Base-by-base conservation (phyloP, 2,329 filamentous ascomycete species). In the Cyclaneusma minus region DNA sequence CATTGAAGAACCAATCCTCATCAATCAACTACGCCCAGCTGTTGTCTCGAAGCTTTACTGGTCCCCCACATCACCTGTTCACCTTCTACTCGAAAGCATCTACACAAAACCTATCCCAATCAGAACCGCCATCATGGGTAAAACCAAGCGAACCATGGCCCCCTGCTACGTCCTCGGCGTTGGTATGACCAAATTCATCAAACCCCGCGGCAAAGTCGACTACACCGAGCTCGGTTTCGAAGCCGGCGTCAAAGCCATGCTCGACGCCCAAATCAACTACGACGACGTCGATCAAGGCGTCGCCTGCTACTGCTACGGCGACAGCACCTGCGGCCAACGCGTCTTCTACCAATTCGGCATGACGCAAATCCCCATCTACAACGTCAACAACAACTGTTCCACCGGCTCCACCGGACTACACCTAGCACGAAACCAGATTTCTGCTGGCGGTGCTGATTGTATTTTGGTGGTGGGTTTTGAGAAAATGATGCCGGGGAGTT, bases 321-420 rank as follows among this genome's bases (percentile, higher is more conserved):
- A 95, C 60, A 84, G 74, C 36, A 93, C 87, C 29, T 89, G 80
- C 54, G 87, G 87, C 24, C 87, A 95, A 62, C 77, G 87, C 38
- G 85, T 95, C 46, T 94, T 95, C 58, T 95, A 95, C 58, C 87
- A 95, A 57, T 94, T 95, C 52, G 89, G 87, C 59, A 85, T 95
- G 76, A 94, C 85, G 22, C 66, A 78, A 46, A 94, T 95, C 42
- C 87, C 87, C 44, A 83, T 95, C 49, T 85, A 91, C 64, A 95
- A 95, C 47, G 83, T 93, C 47, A 95, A 94, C 68, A 95, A 95
- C 65, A 94, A 94, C 62, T 95, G 87, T 64, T 82, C 81, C 4
- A 95, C 87, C 1, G 89, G 87, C n/a, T 84, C 77, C 4, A 93
- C 87, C 0, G 89, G 87, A 6, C 59, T 95, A 31, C 74, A 75